phyloP scores from a whole-genome alignment of 768 basidiomycete species.

The Hypsizygus marmoreus region DNA sequence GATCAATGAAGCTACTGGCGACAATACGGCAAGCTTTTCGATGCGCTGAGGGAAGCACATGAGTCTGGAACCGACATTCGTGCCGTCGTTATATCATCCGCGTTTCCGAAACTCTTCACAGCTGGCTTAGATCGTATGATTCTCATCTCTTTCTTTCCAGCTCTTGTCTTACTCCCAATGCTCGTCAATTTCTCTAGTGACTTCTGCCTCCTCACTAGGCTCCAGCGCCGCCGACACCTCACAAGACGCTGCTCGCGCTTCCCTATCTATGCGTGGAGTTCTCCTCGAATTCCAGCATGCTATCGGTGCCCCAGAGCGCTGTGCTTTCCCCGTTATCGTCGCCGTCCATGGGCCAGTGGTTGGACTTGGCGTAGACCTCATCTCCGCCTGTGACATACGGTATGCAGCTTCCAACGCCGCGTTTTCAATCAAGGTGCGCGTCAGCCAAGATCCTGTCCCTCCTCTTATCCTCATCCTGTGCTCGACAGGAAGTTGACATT shows the following conservation, averaged over 20 bases:
- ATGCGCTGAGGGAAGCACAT: slow-evolving; percentile 46
- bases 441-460: neutral
- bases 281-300: slow-evolving; percentile 67
- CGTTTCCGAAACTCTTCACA: slow-evolving; percentile 71
- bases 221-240: slow-evolving; percentile 20
- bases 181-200: slow-evolving; percentile 24
- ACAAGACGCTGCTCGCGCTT: slow-evolving; percentile 54
- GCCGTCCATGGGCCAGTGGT: slow-evolving; percentile 76
- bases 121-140: slow-evolving; percentile 78
- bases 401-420: slow-evolving; percentile 61
- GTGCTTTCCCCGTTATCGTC: slow-evolving; percentile 79
- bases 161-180: neutral
- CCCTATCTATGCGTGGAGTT: slow-evolving; percentile 47
- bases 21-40: slow-evolving; percentile 65
- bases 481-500: slow-evolving; percentile 77
- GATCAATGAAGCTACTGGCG: slow-evolving; percentile 67
- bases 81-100: slow-evolving; percentile 73
- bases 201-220: slow-evolving; percentile 28
- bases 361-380: slow-evolving; percentile 80
- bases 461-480: slow-evolving; percentile 52
- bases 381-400: slow-evolving; percentile 76
- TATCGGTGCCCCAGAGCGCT: slow-evolving; percentile 67
- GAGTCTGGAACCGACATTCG: slow-evolving; percentile 51
- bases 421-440: slow-evolving; percentile 73
- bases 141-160: neutral